Evolutionary conservation across 345 rosid genomes (phyloP), one percentile per base, ranked within the genome.

Genomic region (Cardamine chenopodiifolia): DNA sequence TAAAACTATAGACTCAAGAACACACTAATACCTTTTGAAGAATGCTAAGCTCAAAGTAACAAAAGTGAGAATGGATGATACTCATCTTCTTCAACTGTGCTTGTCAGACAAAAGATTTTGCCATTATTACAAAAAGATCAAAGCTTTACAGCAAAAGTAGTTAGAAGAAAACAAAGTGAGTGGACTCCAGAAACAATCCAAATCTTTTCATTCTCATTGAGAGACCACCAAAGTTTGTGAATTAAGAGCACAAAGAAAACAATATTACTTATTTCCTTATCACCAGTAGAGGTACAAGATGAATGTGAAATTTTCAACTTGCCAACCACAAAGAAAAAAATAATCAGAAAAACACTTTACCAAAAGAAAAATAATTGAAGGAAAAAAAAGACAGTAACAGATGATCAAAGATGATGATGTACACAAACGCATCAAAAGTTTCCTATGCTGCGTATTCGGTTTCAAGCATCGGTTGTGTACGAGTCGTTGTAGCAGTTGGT

Each of bases 391-490:
- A 75, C 47, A 22, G 61, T 67, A 48, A 34, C 68, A 67, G 42
- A 66, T 48, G 78, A 54, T 64, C 57, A 69, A 18, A 14, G 57
- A 34, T 15, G 50, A 32, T 7, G 75, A 64, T 66, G 77, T 66
- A 66, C 68, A 72, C 71, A 71, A 56, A 54, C 55, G 26, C 47
- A 40, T 57, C 60, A 71, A 40, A 8, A 23, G 34, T 63, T 1
- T 47, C 12, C 77, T 78, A 78, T 67, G 95, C 83, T 54, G 88
- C 96, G 59, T 95, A 95, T 85, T 95, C 99, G 7, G 52, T 85
- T 82, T 95, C 98, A 15, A 95, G 94, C 31, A 78, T 81, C 0
- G 99, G 99, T 68, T 86, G 99, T 18, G 99, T 95, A 34, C 99
- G 83, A 4, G 96, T 95, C 3, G 87, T 88, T 15, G 70, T 82